These are phyloP conservation scores for Beta vulgaris DNA, from an alignment of 148 eudicot genomes.

Conservation along the genomic window DNA sequence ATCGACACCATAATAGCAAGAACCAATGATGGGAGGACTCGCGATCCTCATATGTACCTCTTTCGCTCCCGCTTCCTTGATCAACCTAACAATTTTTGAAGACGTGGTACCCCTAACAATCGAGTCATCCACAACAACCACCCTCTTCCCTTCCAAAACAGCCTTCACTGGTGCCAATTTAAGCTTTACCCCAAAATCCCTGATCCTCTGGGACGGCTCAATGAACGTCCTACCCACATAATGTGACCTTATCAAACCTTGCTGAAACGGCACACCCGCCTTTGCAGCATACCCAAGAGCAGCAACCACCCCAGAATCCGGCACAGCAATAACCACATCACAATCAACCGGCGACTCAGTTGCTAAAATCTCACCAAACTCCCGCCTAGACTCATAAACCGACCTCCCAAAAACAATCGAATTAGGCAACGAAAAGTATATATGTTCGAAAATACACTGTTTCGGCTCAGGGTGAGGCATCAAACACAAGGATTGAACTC, in stretches of 20 bases:
- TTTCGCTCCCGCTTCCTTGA: conserved; percentile 75
- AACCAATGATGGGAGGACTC: conserved; percentile 59
- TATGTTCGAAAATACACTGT: conserved; percentile 83
- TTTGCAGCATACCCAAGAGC: conserved; percentile 80
- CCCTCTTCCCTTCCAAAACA: conserved; percentile 83
- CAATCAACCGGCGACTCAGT: conserved; percentile 70
- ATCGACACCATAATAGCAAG: conserved; percentile 91
- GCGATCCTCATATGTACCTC: conserved; percentile 78
- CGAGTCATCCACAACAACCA: conserved; percentile 91
- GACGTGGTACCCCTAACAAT: conserved; percentile 90
- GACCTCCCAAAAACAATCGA: conserved; percentile 79
- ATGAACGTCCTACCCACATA: conserved; percentile 85
- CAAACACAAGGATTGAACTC: conserved; percentile 50
- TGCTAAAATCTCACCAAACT: conserved; percentile 61
- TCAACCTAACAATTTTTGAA: conserved; percentile 72
- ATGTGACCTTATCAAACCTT: conserved; percentile 79
- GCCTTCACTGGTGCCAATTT: conserved; percentile 64
- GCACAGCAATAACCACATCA: conserved; percentile 91
- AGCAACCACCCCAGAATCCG: conserved; percentile 91
- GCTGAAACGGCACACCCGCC: conserved; percentile 72
- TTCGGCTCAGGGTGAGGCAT: conserved; percentile 66
- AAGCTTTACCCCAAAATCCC: conserved; percentile 85
- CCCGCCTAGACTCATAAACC: conserved; percentile 56
- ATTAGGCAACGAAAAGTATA: conserved; percentile 75
- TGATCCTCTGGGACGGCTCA: conserved; percentile 79